Evolutionary conservation across 1,139 yeast species (phyloP).

Genomic region (Yamadazyma dendronema): DNA sequence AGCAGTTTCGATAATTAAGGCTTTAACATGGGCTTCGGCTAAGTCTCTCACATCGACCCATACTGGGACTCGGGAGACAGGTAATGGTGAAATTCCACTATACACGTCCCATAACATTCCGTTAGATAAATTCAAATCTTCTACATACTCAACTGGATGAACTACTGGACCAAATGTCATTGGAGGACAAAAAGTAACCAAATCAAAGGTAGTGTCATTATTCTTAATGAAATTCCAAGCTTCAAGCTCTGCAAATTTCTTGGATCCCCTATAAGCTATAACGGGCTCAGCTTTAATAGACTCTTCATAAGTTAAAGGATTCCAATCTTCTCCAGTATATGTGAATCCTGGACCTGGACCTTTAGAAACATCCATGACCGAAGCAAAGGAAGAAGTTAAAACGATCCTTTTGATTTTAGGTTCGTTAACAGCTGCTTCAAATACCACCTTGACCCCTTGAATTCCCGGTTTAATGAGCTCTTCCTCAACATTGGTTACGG

Average conservation of each 20-base stretch:
- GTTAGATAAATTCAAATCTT: constrained; percentile 25
- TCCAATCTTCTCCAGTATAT: constrained; percentile 29
- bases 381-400: constrained; percentile 30
- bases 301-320: constrained; percentile 35
- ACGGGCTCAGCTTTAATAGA: constrained; percentile 33
- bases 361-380: constrained; percentile 16
- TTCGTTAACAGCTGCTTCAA: constrained; percentile 24
- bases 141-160: constrained; percentile 22
- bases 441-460: constrained; percentile 24
- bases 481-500: constrained; percentile 19
- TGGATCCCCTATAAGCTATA: constrained; percentile 39
- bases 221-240: constrained; percentile 33
- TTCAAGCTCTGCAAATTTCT: constrained; percentile 37
- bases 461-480: constrained; percentile 23
- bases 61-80: constrained; percentile 25
- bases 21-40: constrained; percentile 34
- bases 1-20: constrained; percentile 27
- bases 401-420: constrained; percentile 26
- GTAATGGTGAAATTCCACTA: constrained; percentile 14
- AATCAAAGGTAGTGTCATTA: constrained; percentile 36
- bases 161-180: constrained; percentile 49
- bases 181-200: constrained; percentile 50
- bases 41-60: constrained; percentile 41
- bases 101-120: constrained; percentile 17
- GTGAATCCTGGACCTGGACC: constrained; percentile 21